A percentile compares a stretch with the other conserved stretches of the same genome.
Conservation (phyloP, 73 alveolate genomes). For the Paramecium octaurelia region DNA sequence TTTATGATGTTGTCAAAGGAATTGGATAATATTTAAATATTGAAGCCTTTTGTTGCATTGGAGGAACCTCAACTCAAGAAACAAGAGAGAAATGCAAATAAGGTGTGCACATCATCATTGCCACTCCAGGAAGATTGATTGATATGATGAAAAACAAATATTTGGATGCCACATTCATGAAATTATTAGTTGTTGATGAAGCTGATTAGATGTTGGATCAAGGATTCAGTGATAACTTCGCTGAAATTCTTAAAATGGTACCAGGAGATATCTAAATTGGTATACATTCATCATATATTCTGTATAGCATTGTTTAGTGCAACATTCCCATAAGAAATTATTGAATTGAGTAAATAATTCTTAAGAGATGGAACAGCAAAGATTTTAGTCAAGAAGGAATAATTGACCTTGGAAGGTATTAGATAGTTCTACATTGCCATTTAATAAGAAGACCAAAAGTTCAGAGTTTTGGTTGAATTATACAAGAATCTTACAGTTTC, state of each 20-base stretch:
- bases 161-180: constrained; percentile 72
- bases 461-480: constrained; percentile 83
- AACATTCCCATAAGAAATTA: constrained; percentile 84
- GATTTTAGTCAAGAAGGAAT: constrained; percentile 86
- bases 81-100: constrained; percentile 81
- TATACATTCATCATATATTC: background rate
- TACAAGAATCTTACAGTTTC: constrained; percentile 88
- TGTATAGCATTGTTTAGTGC: constrained; percentile 81
- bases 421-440: constrained; percentile 88
- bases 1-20: constrained; percentile 68
- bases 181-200: constrained; percentile 93
- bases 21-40: constrained; percentile 84
- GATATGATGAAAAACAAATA: constrained; percentile 90
- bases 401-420: constrained; percentile 87
- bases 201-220: constrained; percentile 98
- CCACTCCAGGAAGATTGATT: constrained; percentile 95
- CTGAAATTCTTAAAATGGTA: constrained; percentile 84
- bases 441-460: constrained; percentile 89
- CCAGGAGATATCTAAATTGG: constrained; percentile 85
- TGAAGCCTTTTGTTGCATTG: constrained; percentile 86
- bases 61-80: constrained; percentile 92
- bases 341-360: constrained; percentile 78
- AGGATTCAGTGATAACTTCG: constrained; percentile 94
- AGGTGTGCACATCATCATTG: constrained; percentile 91
- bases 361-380: constrained; percentile 83